Base-by-base conservation (phyloP, 768 basidiomycete genomes). In the Pulveroboletus sp. region DNA sequence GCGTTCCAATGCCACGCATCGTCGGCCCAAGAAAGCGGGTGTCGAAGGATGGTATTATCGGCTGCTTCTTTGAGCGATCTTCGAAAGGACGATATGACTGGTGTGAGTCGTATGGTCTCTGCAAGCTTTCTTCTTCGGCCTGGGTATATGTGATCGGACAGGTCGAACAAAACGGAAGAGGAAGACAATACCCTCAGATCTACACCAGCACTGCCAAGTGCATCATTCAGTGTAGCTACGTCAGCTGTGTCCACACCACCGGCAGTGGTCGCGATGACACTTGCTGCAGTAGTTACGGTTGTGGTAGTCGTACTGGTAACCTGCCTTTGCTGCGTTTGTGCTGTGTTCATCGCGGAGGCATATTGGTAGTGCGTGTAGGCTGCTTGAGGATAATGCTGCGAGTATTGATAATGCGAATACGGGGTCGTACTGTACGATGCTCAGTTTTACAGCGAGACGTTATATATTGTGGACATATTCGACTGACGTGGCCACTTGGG, bases 121-220 rank as follows among this genome's bases (percentile, higher is more conserved):
- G 87, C 6, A 92, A 69, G 4, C 79, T 76, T 65, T 92, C 91
- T 71, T 93, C 90, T 66, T 93, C 91, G 0, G 91, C 91, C 89
- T 93, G 59, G n/a, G 18, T 32, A 38, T 28, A 17, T 28, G 35
- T 28, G 43, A 35, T 57, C n/a, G 46, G 10, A 32, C 12, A 31
- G n/a, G 26, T 6, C 8, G 24, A 12, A 32, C 7, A 17, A 33
- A 21, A 27, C 12, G 30, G n/a, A 33, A 37, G 11, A 39, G 27
- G 30, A 47, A 27, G 14, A 30, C 67, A 76, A 54, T 56, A 87
- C 89, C 63, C 86, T 71, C n/a, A 93, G 70, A 69, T 93, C 90
- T 7, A 93, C 89, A 10, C 90, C 89, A 7, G 89, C 89, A 61
- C 88, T 89, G 5, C 89, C 90, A 2, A 93, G 70, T 5, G 89